phyloP scores from a whole-genome alignment of 805 yeast species.

The Saitoella complicata region DNA sequence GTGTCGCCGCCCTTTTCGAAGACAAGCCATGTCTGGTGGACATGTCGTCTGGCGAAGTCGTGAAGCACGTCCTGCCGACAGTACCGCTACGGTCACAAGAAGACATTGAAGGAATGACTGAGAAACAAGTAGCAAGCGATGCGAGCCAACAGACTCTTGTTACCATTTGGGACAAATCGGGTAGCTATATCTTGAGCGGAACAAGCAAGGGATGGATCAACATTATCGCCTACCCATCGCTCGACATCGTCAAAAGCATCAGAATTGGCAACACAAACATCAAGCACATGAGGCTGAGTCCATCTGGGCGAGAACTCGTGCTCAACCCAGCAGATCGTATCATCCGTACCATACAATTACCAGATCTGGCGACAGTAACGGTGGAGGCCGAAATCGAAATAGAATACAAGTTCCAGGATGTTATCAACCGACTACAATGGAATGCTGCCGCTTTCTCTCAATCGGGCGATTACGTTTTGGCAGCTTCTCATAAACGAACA shows the following conservation, averaged over 20 bases:
- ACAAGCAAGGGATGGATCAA: constrained; percentile 68
- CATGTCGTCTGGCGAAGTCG: constrained; percentile 12
- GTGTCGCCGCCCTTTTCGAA: constrained; percentile 52
- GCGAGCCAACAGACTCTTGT: constrained; percentile 24
- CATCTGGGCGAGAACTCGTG: constrained; percentile 29
- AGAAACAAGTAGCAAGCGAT: neutral
- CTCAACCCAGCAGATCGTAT: constrained; percentile 21
- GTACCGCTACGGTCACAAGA: neutral
- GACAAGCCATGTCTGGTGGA: constrained; percentile 41
- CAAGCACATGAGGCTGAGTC: constrained; percentile 57
- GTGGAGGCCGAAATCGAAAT: constrained; percentile 39
- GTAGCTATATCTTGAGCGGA: constrained; percentile 48
- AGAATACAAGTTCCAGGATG: constrained; percentile 77
- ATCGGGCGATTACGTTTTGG: constrained; percentile 69
- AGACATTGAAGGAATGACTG: constrained; percentile 1
- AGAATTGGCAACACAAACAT: constrained; percentile 56
- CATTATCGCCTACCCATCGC: constrained; percentile 20
- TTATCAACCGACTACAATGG: constrained; percentile 80
- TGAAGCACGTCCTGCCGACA: constrained; percentile 2
- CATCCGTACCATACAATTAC: constrained; percentile 18
- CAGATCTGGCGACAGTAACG: constrained; percentile 15
- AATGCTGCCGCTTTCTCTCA: constrained; percentile 61
- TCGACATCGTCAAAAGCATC: constrained; percentile 28
- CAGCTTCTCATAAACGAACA: constrained; percentile 73
- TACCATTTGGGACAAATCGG: constrained; percentile 36